Percentiles rank a stretch among this genome's conserved stretches.
These are phyloP conservation scores for Trifolium dubium DNA, from an alignment of 306 rosid genomes.

Conservation along the genomic window DNA sequence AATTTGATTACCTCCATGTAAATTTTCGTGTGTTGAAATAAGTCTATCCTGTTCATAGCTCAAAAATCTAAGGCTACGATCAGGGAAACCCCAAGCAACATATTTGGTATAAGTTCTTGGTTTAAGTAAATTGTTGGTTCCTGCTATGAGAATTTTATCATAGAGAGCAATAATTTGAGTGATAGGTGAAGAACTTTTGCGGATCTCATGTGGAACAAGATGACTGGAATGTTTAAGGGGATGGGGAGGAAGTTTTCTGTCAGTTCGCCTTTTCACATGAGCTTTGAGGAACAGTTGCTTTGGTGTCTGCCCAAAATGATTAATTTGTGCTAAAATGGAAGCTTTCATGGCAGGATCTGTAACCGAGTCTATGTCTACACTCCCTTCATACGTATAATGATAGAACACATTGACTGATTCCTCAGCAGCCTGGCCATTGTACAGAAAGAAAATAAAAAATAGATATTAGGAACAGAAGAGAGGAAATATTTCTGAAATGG, in stretches of 20 bases:
- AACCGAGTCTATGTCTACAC: conserved; percentile 96
- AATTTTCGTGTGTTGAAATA: conserved; percentile 95
- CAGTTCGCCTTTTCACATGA: conserved; percentile 84
- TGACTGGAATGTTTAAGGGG: conserved; percentile 84
- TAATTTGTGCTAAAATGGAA: conserved; percentile 97
- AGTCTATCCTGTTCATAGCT: conserved; percentile 94
- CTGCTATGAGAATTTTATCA: conserved; percentile 87
- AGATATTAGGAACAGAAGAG: conserved; percentile 45
- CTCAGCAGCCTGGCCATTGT: conserved; percentile 85
- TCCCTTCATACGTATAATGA: conserved; percentile 97
- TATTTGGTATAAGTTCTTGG: conserved; percentile 93
- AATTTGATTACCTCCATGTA: conserved; percentile 91
- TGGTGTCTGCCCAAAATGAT: conserved; percentile 99
- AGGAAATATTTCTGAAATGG: conserved; percentile 11
- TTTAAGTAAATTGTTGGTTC: conserved; percentile 76
- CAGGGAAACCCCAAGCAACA: conserved; percentile 98
- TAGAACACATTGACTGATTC: conserved; percentile 96
- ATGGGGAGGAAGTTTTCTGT: conserved; percentile 83
- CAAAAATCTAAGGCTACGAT: conserved; percentile 90
- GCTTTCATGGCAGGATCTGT: conserved; percentile 99
- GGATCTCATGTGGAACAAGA: conserved; percentile 83
- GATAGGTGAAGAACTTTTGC: conserved; percentile 73
- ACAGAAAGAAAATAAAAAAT: conserved; percentile 17
- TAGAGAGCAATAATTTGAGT: conserved; percentile 79
- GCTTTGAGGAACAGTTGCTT: conserved; percentile 92